Base-by-base conservation (phyloP, 169 alveolate genomes). In the Toxoplasma gondii region DNA sequence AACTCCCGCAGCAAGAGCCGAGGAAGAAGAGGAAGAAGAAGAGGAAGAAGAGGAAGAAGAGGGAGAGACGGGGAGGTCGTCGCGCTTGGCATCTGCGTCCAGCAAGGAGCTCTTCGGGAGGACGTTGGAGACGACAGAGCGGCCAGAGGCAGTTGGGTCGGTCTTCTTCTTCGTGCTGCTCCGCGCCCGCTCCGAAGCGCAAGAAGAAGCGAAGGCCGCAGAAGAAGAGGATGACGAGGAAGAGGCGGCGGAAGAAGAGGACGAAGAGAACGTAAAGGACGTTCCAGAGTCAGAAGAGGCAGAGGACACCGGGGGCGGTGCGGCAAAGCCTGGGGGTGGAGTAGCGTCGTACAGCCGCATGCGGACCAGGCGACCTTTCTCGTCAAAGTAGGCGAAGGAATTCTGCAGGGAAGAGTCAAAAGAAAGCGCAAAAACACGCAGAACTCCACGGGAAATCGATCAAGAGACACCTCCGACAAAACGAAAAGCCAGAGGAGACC, bases 341-440 rank as follows among this genome's bases (percentile, higher is more conserved):
- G 7, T 64, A 1, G 34, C 74, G 34, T 64, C 74, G 74, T 64
- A 16, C 34, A 64, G 29, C 24, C 74, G 74, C 74, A 88, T 44
- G 74, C 88, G 78, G 16, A 88, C 95, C 27, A 88, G 49, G 12
- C 95, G 91, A 43, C 95, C 95, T 49, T 93, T 88, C 53, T 88
- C 53, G 88, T 88, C 95, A 22, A 88, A 88, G 78, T 93, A 88
- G 29, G 94, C 93, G 49, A 93, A 93, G 39, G 87, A 36, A 27
- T 88, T 88, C 95, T 93, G 93, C 22, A 88, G 64, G 9, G 5
- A 87, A 53, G 53, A 17, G 92, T 17, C n/a, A 17, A 29, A 31
- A 34, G 39, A 69, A 5, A 31, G 34, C 2, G 82, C 38, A 69
- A 22, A 27, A 22, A 64, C 78, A 64, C 27, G 27, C 78, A 64